A percentile compares a stretch with the other conserved stretches of the same genome.
Conservation (phyloP, 441 rosid genomes). For the Hura crepitans region DNA sequence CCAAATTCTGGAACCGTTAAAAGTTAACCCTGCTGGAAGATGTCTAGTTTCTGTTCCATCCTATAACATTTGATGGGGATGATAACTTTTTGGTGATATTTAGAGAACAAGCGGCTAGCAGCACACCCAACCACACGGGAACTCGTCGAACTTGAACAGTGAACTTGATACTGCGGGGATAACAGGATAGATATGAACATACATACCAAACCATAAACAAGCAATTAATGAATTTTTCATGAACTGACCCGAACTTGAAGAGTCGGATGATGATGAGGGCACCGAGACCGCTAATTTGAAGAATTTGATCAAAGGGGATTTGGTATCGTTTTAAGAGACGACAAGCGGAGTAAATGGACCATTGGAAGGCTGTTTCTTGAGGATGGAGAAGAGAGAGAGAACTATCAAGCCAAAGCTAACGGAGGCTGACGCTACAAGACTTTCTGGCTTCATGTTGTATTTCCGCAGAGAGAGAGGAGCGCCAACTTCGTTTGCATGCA, state of each 20-base stretch:
- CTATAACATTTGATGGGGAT: conserved; percentile 65
- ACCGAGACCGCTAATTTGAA: conserved; percentile 58
- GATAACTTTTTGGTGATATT: conserved; percentile 58
- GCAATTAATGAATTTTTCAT: not conserved
- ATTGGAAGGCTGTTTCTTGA: conserved; percentile 74
- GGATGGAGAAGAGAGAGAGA: conserved; percentile 69
- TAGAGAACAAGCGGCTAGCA: conserved; percentile 79
- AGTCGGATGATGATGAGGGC: conserved; percentile 73
- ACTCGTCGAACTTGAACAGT: conserved; percentile 70
- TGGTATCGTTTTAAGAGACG: conserved; percentile 45
- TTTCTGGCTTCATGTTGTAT: conserved; percentile 49
- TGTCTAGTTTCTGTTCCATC: conserved; percentile 51
- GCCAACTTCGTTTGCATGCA: conserved; percentile 10
- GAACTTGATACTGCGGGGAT: conserved; percentile 57
- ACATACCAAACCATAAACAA: not conserved
- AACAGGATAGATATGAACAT: not conserved
- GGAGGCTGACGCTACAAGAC: conserved; percentile 72
- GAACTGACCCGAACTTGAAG: conserved; percentile 77
- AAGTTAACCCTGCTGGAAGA: conserved; percentile 48
- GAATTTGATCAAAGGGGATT: conserved; percentile 43
- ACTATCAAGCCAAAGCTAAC: conserved; percentile 64
- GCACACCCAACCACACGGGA: conserved; percentile 64
- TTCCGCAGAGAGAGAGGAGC: not conserved
- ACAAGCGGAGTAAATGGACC: conserved; percentile 75
- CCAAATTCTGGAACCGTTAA: not conserved